A percentile compares a stretch with the other conserved stretches of the same genome.
Conservation (phyloP, 139 green algal genomes). For the Limnomonas spitsbergensis region DNA sequence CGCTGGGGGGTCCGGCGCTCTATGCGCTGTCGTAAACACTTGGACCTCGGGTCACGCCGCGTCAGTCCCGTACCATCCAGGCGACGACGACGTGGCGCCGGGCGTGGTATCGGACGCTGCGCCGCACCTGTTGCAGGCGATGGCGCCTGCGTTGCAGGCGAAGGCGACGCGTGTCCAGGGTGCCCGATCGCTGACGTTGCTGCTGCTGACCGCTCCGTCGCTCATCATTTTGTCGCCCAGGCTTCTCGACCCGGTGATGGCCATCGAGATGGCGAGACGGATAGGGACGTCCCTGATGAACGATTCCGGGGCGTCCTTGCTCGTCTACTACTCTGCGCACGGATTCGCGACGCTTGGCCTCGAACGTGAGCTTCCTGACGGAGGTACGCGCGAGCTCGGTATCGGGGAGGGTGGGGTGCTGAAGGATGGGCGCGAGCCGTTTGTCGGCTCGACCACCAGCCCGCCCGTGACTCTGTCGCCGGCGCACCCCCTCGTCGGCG, state of each 20-base stretch:
- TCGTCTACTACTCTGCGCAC: neutral
- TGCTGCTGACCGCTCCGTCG: too few relatives aligned
- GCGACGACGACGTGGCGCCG: neutral
- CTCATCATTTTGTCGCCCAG: too few relatives aligned
- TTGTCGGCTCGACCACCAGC: too few relatives aligned
- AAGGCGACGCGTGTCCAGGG: too few relatives aligned
- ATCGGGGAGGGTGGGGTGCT: neutral
- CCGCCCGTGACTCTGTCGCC: too few relatives aligned
- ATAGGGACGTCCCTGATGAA: neutral
- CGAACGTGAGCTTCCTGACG: neutral
- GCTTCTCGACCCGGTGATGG: too few relatives aligned
- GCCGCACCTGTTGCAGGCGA: neutral
- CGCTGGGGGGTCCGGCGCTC: neutral
- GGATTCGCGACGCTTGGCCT: neutral
- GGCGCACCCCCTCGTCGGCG: too few relatives aligned
- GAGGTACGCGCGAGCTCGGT: neutral
- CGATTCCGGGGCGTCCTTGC: neutral
- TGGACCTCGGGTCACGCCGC: neutral
- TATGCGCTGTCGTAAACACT: neutral
- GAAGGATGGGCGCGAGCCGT: neutral
- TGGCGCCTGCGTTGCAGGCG: neutral
- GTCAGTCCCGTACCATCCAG: neutral
- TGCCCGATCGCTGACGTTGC: too few relatives aligned
- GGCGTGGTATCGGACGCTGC: neutral
- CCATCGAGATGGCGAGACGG: neutral